These are phyloP conservation scores for Hypoxylon subgilvum DNA, from an alignment of 495 filamentous ascomycete genomes.

Conservation along the genomic window DNA sequence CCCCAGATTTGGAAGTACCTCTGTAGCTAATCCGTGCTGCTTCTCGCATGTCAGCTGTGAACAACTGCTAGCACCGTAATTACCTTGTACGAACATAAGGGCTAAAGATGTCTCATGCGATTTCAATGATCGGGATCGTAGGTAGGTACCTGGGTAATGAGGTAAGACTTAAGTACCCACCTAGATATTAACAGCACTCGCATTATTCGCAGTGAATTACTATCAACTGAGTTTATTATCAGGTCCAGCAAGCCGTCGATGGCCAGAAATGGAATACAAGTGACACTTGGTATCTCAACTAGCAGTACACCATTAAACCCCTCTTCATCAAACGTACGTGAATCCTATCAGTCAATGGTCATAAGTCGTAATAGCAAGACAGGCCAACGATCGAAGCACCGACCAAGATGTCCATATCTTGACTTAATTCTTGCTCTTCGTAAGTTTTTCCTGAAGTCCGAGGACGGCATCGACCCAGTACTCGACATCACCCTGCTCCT, in stretches of 20 bases:
- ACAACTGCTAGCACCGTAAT: no score
- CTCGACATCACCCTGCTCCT: slow-evolving; percentile 39
- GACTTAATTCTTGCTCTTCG: slow-evolving; percentile 57
- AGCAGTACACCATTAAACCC: slow-evolving; percentile 10
- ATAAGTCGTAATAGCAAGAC: slow-evolving; percentile 36
- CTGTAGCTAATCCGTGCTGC: no score
- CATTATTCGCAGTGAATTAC: no score
- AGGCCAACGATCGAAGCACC: background rate
- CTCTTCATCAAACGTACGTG: slow-evolving; percentile 5
- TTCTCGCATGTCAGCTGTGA: no score
- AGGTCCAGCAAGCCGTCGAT: no score
- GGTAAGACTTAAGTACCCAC: no score
- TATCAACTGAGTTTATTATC: background rate
- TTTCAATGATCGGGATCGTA: no score
- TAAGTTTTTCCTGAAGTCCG: slow-evolving; percentile 63
- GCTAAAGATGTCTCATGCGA: no score
- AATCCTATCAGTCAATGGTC: slow-evolving; percentile 8
- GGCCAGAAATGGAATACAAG: background rate
- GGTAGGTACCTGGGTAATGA: no score
- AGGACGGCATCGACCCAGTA: slow-evolving; percentile 62
- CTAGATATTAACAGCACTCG: no score
- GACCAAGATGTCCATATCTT: background rate
- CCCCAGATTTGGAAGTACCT: no score
- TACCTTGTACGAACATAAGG: no score
- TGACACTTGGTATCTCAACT: slow-evolving; percentile 10